phyloP scores from a whole-genome alignment of 225 moss, liverwort and hornwort species.

The Marchantia paleacea region DNA sequence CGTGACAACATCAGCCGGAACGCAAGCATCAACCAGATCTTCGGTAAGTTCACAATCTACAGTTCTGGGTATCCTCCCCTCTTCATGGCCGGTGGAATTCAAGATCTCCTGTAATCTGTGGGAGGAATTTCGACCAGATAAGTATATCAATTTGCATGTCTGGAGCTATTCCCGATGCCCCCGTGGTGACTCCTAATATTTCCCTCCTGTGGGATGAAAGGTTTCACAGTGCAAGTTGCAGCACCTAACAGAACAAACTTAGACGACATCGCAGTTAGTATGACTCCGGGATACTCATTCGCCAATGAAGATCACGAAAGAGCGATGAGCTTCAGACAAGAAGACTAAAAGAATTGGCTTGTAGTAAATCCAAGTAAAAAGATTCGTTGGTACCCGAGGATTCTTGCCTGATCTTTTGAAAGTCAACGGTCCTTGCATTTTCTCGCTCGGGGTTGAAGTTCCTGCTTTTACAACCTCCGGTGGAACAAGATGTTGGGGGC shows the following conservation, averaged over 20 bases:
- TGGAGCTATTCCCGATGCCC: no score
- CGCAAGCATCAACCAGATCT: conserved; percentile 85
- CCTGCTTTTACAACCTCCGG: conserved; percentile 85
- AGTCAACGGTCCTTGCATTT: conserved; percentile 67
- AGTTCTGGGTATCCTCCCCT: conserved; percentile 90
- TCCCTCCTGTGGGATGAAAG: no score
- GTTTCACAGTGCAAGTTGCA: no score
- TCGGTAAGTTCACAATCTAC: conserved; percentile 91
- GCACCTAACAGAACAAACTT: no score
- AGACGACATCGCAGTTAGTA: no score
- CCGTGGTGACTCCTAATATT: no score
- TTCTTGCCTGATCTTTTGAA: conserved; percentile 80
- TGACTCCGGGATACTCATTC: no score
- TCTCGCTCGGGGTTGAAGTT: conserved; percentile 64
- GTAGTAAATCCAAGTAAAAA: not conserved
- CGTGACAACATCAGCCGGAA: conserved; percentile 91
- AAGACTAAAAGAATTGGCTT: no score
- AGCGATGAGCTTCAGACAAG: no score
- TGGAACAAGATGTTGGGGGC: conserved; percentile 68
- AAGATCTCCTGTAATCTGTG: conserved; percentile 83
- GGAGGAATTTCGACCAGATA: not conserved
- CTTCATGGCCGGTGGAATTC: conserved; percentile 68
- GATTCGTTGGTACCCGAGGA: not conserved
- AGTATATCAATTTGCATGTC: not conserved
- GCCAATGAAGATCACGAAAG: no score